Conservation (phyloP, 176 grass and related monocot genomes). For the Aegilops bicornis region DNA sequence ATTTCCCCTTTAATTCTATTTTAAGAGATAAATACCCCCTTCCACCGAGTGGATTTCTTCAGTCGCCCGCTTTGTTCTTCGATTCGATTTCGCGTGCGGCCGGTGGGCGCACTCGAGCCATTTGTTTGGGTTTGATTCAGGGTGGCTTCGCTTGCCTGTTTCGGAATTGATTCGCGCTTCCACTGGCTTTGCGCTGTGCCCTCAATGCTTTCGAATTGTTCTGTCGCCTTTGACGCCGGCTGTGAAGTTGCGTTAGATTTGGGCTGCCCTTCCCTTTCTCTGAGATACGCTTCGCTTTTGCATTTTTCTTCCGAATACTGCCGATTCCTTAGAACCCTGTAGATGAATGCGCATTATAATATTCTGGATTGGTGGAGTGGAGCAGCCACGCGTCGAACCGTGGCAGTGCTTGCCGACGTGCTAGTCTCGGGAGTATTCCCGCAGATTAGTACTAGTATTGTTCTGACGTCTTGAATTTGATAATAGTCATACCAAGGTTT, state of each 20-base stretch:
- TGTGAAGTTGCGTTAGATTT: constrained; percentile 32
- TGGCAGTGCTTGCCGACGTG: not conserved
- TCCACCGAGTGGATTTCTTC: not conserved
- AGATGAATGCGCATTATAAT: not conserved
- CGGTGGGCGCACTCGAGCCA: not conserved
- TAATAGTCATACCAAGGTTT: not conserved
- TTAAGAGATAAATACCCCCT: no score
- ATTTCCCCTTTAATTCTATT: no score
- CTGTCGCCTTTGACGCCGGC: not conserved
- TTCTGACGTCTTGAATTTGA: not conserved
- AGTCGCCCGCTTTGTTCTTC: not conserved
- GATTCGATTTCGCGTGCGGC: constrained; percentile 13
- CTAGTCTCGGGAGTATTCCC: not conserved
- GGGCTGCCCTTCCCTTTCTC: constrained; percentile 7
- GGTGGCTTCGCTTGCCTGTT: not conserved
- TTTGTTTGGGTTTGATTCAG: constrained; percentile 13
- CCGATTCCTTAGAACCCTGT: not conserved
- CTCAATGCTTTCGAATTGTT: constrained; percentile 15
- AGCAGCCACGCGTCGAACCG: not conserved
- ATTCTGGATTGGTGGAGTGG: not conserved
- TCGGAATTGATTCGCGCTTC: constrained; percentile 10
- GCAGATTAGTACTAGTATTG: not conserved
- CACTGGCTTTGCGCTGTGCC: not conserved
- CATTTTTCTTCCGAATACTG: not conserved
- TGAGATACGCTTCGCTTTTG: not conserved